Evolutionary conservation across 352 stramenopile species (phyloP), one percentile per base, ranked within the genome.

Genomic region (Pythium biforme): DNA sequence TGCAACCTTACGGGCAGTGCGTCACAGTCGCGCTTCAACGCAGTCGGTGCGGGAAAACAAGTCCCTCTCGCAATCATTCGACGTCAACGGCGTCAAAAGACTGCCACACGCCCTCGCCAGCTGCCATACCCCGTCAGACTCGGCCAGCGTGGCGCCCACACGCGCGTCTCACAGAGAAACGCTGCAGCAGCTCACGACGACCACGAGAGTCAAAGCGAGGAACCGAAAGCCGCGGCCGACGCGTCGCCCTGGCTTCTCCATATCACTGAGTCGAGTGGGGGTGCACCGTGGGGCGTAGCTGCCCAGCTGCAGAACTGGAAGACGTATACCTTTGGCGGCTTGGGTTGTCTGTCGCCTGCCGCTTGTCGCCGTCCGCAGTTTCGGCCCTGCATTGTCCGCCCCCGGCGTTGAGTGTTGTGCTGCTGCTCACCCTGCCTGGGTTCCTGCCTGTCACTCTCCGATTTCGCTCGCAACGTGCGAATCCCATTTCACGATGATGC

Each of bases 401-500:
- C n/a, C n/a, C n/a, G n/a, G n/a, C n/a, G n/a, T n/a, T n/a, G n/a
- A n/a, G n/a, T n/a, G n/a, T n/a, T n/a, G n/a, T n/a, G n/a, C n/a
- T n/a, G n/a, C n/a, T n/a, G 31, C 31, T 45, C 39, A 23, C 39
- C 20, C 15, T 2, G 1, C 12, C 11, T 17, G 15, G 39, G 11
- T 4, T 37, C 31, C 31, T 11, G 7, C 31, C 31, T 11, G 10
- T 37, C 31, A 37, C 31, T 37, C 31, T 37, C 3, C 31, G 31
- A 11, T 37, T 37, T 37, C n/a, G n/a, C n/a, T n/a, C n/a, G n/a
- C n/a, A n/a, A n/a, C n/a, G n/a, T n/a, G n/a, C n/a, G n/a, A n/a
- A n/a, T n/a, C n/a, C n/a, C n/a, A n/a, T n/a, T n/a, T 37, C 31
- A 11, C 10, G 27, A 66, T 66, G 59, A 60, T 56, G 59, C 59